Evolutionary conservation across 352 stramenopile species (phyloP).

Genomic region (Pythium rishiriense): DNA sequence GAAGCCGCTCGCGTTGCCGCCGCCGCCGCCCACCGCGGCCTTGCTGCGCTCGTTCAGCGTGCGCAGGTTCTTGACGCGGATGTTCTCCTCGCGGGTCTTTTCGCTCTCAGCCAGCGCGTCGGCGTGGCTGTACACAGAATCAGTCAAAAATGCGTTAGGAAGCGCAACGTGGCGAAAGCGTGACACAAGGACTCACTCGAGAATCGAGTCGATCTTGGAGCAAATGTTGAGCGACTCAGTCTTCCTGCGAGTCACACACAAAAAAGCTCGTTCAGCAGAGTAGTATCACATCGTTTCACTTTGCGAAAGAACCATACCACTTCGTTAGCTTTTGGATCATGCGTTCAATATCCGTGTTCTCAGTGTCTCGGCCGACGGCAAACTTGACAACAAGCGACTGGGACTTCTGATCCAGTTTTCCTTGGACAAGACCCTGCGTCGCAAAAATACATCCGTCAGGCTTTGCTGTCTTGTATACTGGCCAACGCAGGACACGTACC

Average conservation of each 20-base stretch:
- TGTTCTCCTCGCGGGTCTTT: constrained; percentile 42
- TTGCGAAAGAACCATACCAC: constrained; percentile 47
- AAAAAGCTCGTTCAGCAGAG: not conserved
- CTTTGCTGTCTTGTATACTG: not conserved
- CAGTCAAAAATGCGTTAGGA: not conserved
- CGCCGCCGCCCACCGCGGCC: not conserved
- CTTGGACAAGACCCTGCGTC: constrained; percentile 80
- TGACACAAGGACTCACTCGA: constrained; percentile 32
- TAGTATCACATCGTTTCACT: not conserved
- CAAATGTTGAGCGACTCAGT: constrained; percentile 55
- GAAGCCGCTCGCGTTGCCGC: constrained; percentile 28
- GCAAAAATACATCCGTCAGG: not conserved
- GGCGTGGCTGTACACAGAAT: constrained; percentile 36
- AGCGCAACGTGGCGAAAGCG: not conserved
- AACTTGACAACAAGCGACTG: constrained; percentile 84
- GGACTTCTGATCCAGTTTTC: constrained; percentile 90
- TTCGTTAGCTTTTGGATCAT: constrained; percentile 89
- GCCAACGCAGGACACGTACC: constrained; percentile 29
- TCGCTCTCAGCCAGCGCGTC: constrained; percentile 59
- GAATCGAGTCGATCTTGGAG: constrained; percentile 67
- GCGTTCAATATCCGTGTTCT: constrained; percentile 77
- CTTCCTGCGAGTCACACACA: constrained; percentile 39
- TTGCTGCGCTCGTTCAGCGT: constrained; percentile 57
- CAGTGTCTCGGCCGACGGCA: constrained; percentile 86
- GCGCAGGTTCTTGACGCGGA: constrained; percentile 56